Conservation (phyloP, 2,329 filamentous ascomycete genomes). For the Chaetomiaceae sp. region DNA sequence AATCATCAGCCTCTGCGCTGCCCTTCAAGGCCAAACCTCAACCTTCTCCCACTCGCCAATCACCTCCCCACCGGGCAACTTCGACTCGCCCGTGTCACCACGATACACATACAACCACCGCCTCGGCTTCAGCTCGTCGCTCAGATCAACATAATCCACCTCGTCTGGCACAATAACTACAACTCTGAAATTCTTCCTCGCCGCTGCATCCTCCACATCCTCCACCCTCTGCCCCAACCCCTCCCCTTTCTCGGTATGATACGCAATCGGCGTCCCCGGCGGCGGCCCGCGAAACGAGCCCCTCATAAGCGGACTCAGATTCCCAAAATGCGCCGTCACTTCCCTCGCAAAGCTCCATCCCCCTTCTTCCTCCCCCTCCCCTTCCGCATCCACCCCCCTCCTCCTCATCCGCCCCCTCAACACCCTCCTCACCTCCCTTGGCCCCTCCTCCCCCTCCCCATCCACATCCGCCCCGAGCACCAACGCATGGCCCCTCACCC, state of each 20-base stretch:
- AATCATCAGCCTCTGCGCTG: not conserved
- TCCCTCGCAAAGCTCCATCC: slow-evolving; percentile 75
- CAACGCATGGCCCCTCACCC: slow-evolving; percentile 69
- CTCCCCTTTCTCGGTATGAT: slow-evolving; percentile 39
- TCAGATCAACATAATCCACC: slow-evolving; percentile 69
- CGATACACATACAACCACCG: slow-evolving; percentile 64
- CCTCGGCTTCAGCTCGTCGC: slow-evolving; percentile 54
- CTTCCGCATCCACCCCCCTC: not conserved
- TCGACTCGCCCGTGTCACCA: slow-evolving; percentile 31
- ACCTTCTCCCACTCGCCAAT: slow-evolving; percentile 57
- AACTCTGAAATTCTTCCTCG: slow-evolving; percentile 71
- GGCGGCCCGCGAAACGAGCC: slow-evolving; percentile 68
- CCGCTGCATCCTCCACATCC: slow-evolving; percentile 62
- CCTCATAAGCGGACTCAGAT: slow-evolving; percentile 73
- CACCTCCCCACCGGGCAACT: slow-evolving; percentile 30
- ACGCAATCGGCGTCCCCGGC: slow-evolving; percentile 55
- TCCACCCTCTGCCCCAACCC: slow-evolving; percentile 55
- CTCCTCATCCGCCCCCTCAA: slow-evolving; percentile 59
- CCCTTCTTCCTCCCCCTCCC: slow-evolving; percentile 27
- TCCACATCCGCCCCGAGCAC: slow-evolving; percentile 62
- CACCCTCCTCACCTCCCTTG: slow-evolving; percentile 48
- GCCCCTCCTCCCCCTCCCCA: slow-evolving; percentile 45
- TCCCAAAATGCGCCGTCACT: slow-evolving; percentile 83
- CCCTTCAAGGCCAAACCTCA: slow-evolving; percentile 61
- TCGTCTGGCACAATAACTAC: slow-evolving; percentile 74